Evolutionary conservation across 2,329 filamentous ascomycete genomes (phyloP).

Genomic region (Cadophora malorum): DNA sequence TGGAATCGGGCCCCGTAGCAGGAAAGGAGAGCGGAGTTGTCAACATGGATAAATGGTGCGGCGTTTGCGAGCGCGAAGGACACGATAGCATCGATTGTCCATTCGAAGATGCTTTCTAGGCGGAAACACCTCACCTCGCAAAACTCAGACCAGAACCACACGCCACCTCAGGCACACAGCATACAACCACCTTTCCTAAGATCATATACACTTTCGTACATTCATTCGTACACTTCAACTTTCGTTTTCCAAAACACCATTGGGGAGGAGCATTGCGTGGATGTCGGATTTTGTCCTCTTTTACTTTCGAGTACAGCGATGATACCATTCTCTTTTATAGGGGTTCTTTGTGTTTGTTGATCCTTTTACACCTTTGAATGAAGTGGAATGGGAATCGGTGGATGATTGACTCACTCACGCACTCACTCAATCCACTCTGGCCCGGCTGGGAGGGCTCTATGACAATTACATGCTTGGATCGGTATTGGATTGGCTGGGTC

Average conservation of each 20-base stretch:
- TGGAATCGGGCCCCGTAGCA: constrained; percentile 72
- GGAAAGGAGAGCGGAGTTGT: constrained; percentile 80
- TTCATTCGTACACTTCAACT: constrained; percentile 9
- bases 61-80: constrained; percentile 92
- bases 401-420: constrained; percentile 5
- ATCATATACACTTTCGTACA: not conserved
- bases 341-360: not conserved
- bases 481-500: constrained; percentile 16
- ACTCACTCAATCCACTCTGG: not conserved
- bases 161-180: not conserved
- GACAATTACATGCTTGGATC: constrained; percentile 4
- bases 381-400: not conserved
- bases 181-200: not conserved
- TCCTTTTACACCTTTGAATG: not conserved
- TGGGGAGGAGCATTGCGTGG: constrained; percentile 33
- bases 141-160: no score
- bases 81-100: constrained; percentile 96
- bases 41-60: constrained; percentile 93
- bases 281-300: constrained; percentile 17
- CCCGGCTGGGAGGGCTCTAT: no score
- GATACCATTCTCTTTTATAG: constrained; percentile 39
- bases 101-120: constrained; percentile 79
- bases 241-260: constrained; percentile 13
- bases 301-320: constrained; percentile 36
- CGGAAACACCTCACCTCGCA: not conserved